Conservation (phyloP, 805 yeast genomes). For the Saccharomycopsis guyanensis region DNA sequence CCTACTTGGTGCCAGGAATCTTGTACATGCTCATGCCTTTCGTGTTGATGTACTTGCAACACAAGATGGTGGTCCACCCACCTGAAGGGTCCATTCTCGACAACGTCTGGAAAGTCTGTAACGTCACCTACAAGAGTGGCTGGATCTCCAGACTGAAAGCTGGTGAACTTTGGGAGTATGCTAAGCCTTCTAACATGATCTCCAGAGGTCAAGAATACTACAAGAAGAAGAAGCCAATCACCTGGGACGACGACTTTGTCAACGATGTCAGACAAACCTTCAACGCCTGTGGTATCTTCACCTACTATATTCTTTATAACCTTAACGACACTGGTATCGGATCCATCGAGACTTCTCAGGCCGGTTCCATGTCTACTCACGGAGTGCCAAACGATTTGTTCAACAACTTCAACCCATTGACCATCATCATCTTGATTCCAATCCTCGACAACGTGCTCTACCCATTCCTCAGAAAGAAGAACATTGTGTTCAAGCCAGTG, state of each 20-base stretch:
- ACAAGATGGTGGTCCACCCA: slow-evolving; percentile 25
- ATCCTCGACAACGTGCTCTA: slow-evolving; percentile 41
- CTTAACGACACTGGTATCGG: slow-evolving; percentile 12
- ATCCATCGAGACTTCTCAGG: slow-evolving; percentile 40
- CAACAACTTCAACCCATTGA: slow-evolving; percentile 46
- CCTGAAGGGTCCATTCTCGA: slow-evolving; percentile 41
- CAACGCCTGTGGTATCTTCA: slow-evolving; percentile 40
- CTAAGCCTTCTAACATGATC: slow-evolving; percentile 38
- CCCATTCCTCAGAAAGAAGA: slow-evolving; percentile 37
- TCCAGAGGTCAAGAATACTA: slow-evolving; percentile 35
- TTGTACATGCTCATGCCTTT: slow-evolving; percentile 46
- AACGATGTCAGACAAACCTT: slow-evolving; percentile 56
- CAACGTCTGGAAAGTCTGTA: slow-evolving; percentile 35
- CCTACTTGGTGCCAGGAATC: slow-evolving; percentile 42
- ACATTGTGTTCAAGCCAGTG: slow-evolving; percentile 35
- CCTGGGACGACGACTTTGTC: slow-evolving; percentile 45
- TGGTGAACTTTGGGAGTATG: slow-evolving; percentile 42
- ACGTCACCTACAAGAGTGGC: slow-evolving; percentile 35
- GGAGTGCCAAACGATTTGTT: slow-evolving; percentile 45
- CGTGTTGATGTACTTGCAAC: slow-evolving; percentile 33
- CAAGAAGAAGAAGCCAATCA: slow-evolving; percentile 27
- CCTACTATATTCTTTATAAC: slow-evolving; percentile 16
- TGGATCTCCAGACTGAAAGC: slow-evolving; percentile 35
- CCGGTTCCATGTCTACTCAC: slow-evolving; percentile 44
- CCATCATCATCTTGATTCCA: slow-evolving; percentile 46